Conservation (phyloP, 495 filamentous ascomycete species). For the Lasiosphaeria miniovina region DNA sequence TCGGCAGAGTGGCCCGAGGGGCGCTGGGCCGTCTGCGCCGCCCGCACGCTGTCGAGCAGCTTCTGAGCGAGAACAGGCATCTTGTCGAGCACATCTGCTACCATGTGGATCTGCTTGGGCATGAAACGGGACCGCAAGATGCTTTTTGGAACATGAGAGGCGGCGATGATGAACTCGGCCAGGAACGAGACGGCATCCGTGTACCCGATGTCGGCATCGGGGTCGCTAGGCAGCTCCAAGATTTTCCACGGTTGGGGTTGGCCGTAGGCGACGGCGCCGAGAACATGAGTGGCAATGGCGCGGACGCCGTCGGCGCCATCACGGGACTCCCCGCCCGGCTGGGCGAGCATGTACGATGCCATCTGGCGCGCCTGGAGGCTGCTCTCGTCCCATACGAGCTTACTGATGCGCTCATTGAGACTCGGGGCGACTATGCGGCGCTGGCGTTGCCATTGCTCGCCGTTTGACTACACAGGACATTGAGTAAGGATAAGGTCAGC, state of each 20-base stretch:
- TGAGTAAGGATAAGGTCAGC: no score
- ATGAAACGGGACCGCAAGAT: conserved; percentile 32
- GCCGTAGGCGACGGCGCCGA: conserved; percentile 41
- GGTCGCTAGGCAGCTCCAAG: conserved; percentile 11
- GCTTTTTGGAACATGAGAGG: conserved; percentile 29
- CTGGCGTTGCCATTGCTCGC: conserved; percentile 38
- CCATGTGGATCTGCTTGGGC: conserved; percentile 25
- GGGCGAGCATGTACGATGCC: conserved; percentile 22
- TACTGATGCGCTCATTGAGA: conserved; percentile 40
- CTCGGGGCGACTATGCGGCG: conserved; percentile 38
- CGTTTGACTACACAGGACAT: conserved; percentile 15
- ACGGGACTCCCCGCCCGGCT: conserved; percentile 20
- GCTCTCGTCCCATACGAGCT: conserved; percentile 38
- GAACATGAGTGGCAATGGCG: conserved; percentile 41
- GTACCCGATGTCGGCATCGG: conserved; percentile 29
- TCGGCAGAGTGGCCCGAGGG: not conserved
- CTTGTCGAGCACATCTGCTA: conserved; percentile 26
- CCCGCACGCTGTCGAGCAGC: conserved; percentile 35
- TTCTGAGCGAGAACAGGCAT: conserved; percentile 25
- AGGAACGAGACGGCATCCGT: conserved; percentile 33
- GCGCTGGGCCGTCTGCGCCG: not conserved
- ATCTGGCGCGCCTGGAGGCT: conserved; percentile 31
- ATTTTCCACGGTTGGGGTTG: conserved; percentile 30
- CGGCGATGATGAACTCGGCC: conserved; percentile 29
- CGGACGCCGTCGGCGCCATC: conserved; percentile 27